These are phyloP conservation scores for Barnettozyma vustinii DNA, from an alignment of 805 yeast species.

Conservation along the genomic window DNA sequence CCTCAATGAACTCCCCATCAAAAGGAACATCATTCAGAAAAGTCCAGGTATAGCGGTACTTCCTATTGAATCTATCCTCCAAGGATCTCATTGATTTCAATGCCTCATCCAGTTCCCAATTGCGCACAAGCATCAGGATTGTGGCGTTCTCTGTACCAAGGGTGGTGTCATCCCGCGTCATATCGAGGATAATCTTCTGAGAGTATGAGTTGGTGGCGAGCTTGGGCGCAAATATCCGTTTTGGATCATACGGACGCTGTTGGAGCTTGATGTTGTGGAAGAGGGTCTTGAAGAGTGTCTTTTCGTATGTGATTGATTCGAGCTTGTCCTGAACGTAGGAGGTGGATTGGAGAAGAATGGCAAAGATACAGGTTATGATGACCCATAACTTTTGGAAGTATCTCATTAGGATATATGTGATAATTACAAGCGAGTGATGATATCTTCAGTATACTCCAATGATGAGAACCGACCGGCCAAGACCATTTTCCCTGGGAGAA, in stretches of 20 bases:
- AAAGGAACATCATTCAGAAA: constrained; percentile 73
- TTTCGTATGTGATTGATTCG: constrained; percentile 16
- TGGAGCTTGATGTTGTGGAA: constrained; percentile 19
- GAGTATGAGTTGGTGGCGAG: constrained; percentile 37
- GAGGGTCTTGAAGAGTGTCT: constrained; percentile 19
- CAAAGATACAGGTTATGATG: constrained; percentile 20
- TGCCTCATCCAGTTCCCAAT: constrained; percentile 72
- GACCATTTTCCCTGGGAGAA: neutral
- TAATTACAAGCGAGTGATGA: neutral
- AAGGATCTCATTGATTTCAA: constrained; percentile 68
- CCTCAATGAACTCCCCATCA: constrained; percentile 53
- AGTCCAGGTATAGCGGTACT: constrained; percentile 72
- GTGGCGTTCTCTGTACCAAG: constrained; percentile 75
- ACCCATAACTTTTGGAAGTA: constrained; percentile 25
- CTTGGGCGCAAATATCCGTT: constrained; percentile 25
- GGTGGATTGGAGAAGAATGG: constrained; percentile 18
- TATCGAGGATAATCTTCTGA: constrained; percentile 25
- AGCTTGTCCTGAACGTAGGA: constrained; percentile 18
- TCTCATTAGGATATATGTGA: constrained; percentile 13
- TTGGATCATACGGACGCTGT: constrained; percentile 12
- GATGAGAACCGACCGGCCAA: too few species aligned
- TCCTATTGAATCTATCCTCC: constrained; percentile 67
- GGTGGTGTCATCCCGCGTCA: constrained; percentile 29
- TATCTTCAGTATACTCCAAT: too few species aligned
- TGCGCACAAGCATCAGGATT: constrained; percentile 80